Evolutionary conservation across 306 rosid species (phyloP), one percentile per base, ranked within the genome.

Genomic region (Prosopis cineraria): DNA sequence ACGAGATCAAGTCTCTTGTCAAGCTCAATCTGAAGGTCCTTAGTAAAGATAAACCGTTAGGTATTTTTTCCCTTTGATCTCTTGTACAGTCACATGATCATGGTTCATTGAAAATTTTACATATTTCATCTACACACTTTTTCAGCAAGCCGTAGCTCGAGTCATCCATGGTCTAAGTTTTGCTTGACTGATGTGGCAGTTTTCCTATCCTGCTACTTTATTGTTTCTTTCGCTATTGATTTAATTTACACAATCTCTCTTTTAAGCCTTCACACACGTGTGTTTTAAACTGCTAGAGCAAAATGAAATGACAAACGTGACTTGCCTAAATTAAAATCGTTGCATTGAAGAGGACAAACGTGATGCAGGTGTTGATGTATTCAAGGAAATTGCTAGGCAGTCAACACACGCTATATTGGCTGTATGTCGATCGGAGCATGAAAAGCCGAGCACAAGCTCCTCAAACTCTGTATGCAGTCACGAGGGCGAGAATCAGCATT

Each of bases 321-420:
- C 19, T 69, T 31, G n/a, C 73, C 75, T 19, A 19, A 48, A 48
- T 48, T 43, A 67, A 81, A 22, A 63, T 37, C n/a, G 22, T 60
- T 50, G 48, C 68, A 72, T 53, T 70, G 75, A 60, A 55, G 75
- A 59, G 55, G 78, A 52, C 53, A 65, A 56, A 67, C 19, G 1
- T 78, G 77, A 59, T 34, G 84, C 92, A 90, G 93, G 86, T 62
- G 80, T 71, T 3, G 85, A 82, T 7, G 58, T 82, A 33, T 93
- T 87, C 84, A 90, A 91, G 87, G 72, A 75, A 80, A 76, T 90
- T 7, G 90, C 97, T 3, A 87, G 93, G 88, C 69, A 77, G 59
- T 88, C 96, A 31, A 91, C 96, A 0, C 97, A 91, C 80, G 79
- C 91, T 31, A 85, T 91, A 67, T 77, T 88, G 84, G 97, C 89